These are phyloP conservation scores for Apophysomyces trapeziformis DNA, from an alignment of 371 early-diverging fungal genomes.

Conservation along the genomic window DNA sequence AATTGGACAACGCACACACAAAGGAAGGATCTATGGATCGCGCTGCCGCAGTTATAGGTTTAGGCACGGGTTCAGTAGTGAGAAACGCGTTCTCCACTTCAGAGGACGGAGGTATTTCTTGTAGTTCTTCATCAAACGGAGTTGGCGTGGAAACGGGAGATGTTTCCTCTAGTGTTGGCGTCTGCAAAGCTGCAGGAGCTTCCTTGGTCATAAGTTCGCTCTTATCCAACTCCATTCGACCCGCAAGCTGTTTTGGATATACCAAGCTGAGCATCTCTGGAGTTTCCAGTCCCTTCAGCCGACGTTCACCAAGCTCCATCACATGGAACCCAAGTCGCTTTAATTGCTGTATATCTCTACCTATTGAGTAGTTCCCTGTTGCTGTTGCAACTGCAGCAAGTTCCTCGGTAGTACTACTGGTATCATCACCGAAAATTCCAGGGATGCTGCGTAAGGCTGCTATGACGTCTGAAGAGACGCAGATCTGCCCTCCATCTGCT, in stretches of 20 bases:
- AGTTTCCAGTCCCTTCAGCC: constrained; percentile 91
- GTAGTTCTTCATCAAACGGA: constrained; percentile 9
- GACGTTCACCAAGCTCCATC: constrained; percentile 80
- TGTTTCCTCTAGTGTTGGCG: neutral
- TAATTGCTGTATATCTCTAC: constrained; percentile 63
- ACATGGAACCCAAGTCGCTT: constrained; percentile 74
- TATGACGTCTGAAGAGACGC: constrained; percentile 69
- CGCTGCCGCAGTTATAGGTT: constrained; percentile 16
- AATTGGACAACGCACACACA: constrained; percentile 45
- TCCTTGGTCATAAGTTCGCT: constrained; percentile 26
- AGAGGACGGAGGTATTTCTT: constrained; percentile 62
- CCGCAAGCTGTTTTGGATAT: constrained; percentile 64
- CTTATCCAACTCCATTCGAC: constrained; percentile 50
- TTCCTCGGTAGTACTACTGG: constrained; percentile 14
- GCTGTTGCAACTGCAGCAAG: constrained; percentile 11
- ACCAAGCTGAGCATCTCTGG: constrained; percentile 84
- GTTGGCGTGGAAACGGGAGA: constrained; percentile 7
- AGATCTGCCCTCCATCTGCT: constrained; percentile 94
- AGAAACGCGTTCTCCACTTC: constrained; percentile 89
- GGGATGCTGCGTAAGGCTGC: constrained; percentile 52
- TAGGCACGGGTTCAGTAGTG: neutral
- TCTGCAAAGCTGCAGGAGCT: constrained; percentile 1
- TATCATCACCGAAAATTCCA: constrained; percentile 43
- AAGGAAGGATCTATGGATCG: constrained; percentile 43
- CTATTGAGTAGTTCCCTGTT: constrained; percentile 41